These are phyloP conservation scores for Penicillium antarcticum DNA, from an alignment of 495 filamentous ascomycete genomes.

Conservation along the genomic window DNA sequence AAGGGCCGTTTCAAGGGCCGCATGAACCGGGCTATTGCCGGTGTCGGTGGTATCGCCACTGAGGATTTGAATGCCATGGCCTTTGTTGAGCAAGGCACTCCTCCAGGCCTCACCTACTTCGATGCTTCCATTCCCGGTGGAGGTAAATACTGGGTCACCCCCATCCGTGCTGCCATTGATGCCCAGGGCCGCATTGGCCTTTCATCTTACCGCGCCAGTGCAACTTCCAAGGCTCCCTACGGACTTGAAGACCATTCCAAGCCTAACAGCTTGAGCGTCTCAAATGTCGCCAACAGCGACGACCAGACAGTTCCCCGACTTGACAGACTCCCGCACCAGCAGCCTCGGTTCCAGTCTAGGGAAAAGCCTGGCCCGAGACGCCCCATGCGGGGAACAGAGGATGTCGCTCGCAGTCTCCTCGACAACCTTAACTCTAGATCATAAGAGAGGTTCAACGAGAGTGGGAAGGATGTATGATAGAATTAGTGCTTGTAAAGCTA, in stretches of 20 bases:
- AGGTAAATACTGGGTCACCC: constrained; percentile 60
- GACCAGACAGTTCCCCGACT: constrained; percentile 31
- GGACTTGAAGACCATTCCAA: constrained; percentile 36
- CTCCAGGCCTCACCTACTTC: constrained; percentile 42
- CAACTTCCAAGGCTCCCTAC: constrained; percentile 49
- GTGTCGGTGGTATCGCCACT: constrained; percentile 50
- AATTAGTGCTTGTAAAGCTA: constrained; percentile 32
- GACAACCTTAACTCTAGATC: constrained; percentile 18
- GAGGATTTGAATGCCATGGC: constrained; percentile 42
- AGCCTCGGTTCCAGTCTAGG: constrained; percentile 10
- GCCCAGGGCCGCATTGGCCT: constrained; percentile 58
- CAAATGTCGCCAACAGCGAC: constrained; percentile 22
- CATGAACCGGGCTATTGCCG: constrained; percentile 37
- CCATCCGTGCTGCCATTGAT: constrained; percentile 53
- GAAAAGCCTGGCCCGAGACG: not conserved
- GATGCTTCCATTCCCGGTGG: constrained; percentile 64
- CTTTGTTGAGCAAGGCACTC: constrained; percentile 30
- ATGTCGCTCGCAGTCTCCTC: constrained; percentile 34
- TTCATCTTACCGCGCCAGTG: constrained; percentile 40
- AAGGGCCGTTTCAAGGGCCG: constrained; percentile 39
- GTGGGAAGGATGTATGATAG: constrained; percentile 24
- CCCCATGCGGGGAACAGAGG: constrained; percentile 23
- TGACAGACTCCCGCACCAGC: constrained; percentile 20
- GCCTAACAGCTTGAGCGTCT: constrained; percentile 19
- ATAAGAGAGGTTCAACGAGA: constrained; percentile 4